Evolutionary conservation across 2,329 filamentous ascomycete species (phyloP), one percentile per base, ranked within the genome.

Genomic region (Aspergillus thermomutatus): DNA sequence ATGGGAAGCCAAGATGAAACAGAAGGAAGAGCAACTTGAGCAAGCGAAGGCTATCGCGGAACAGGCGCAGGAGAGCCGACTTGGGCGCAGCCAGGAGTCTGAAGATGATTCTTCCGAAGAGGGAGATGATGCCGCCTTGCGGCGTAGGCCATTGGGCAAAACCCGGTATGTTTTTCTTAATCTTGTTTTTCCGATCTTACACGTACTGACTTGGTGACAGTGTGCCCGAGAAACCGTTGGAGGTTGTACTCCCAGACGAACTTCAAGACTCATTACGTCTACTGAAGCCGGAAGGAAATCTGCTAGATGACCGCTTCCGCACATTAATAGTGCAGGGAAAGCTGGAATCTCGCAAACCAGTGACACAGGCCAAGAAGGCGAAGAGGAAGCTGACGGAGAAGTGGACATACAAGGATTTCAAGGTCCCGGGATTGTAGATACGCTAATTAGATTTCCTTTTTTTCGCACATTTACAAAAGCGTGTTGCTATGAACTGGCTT

Each of bases 331-430:
- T 97, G 34, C 86, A 92, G 61, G 94, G 94, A 58, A 96, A 94
- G 77, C 77, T 99, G 59, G 94, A 99, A 80, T 84, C 85, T 50
- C 83, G 94, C 66, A 88, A 88, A 71, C 87, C 87, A 52, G 84
- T 93, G 56, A 84, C 87, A 6, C 93, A 94, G 77, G 83, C 83
- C 68, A 96, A 90, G 82, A 90, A 94, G 80, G 84, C 85, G 61
- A 92, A 87, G 82, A 87, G 80, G 65, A 91, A 90, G 74, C 76
- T 87, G 52, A 96, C 91, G 6, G 94, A 97, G 83, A 99, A 97
- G 78, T 99, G 94, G 94, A 86, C 88, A 47, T 90, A 96, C 80
- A 99, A 99, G 82, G 94, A 99, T 73, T 99, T 96, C 76, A 82
- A 80, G 66, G 75, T 90, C 19, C 72, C 72, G 56, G 72, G 72